A percentile compares a stretch with the other conserved stretches of the same genome.
phyloP scores from a whole-genome alignment of 2,329 filamentous ascomycete species.

The Didymella arachidicola region DNA sequence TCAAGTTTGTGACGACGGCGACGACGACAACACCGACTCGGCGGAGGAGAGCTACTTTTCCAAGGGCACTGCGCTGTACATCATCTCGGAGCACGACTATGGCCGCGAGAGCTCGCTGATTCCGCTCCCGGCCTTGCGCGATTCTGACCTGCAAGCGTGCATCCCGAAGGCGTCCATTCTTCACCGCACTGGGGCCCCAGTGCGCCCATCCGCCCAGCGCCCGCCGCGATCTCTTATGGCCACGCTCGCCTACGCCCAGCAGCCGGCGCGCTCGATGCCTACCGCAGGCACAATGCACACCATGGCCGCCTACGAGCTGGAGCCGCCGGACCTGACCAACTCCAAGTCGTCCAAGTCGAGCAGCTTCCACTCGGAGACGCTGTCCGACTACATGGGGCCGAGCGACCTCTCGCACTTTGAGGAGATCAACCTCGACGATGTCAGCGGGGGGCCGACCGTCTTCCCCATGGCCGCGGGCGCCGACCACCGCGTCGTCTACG shows the following conservation, averaged over 20 bases:
- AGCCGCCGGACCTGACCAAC: conserved; percentile 76
- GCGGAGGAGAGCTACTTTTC: conserved; percentile 26
- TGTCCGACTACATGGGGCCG: conserved; percentile 65
- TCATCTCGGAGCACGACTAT: conserved; percentile 49
- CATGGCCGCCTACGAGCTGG: conserved; percentile 24
- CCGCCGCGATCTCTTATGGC: conserved; percentile 50
- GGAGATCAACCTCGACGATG: conserved; percentile 85
- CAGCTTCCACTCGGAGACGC: conserved; percentile 81
- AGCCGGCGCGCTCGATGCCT: conserved; percentile 20
- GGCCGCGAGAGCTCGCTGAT: conserved; percentile 44
- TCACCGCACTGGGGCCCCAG: conserved; percentile 37
- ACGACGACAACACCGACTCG: conserved; percentile 16
- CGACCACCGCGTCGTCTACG: conserved; percentile 44
- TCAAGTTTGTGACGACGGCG: conserved; percentile 29
- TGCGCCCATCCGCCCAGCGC: conserved; percentile 24
- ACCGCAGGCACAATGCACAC: background rate
- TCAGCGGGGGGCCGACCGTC: conserved; percentile 46
- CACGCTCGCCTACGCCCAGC: conserved; percentile 41
- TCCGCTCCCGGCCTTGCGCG: conserved; percentile 35
- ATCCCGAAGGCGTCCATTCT: conserved; percentile 16
- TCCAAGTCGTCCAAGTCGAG: conserved; percentile 93
- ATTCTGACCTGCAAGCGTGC: conserved; percentile 24
- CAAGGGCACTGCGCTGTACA: conserved; percentile 37
- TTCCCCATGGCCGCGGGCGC: conserved; percentile 54
- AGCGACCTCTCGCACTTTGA: conserved; percentile 87